These are phyloP conservation scores for Firmiana major DNA, from an alignment of 345 rosid genomes.

Conservation along the genomic window DNA sequence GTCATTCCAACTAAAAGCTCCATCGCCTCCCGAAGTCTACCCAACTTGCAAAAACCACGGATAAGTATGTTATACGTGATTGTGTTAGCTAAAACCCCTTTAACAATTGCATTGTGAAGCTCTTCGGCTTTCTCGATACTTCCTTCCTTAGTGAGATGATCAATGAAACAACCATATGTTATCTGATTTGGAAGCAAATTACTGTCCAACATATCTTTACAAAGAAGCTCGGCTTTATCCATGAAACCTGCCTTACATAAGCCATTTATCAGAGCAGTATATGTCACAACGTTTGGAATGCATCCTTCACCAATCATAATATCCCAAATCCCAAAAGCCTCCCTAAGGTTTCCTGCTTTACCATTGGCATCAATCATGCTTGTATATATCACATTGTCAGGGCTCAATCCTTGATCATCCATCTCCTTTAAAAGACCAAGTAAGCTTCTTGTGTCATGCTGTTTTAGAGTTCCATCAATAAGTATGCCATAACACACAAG, in stretches of 20 bases:
- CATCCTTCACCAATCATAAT: slow-evolving; percentile 72
- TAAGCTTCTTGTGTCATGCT: slow-evolving; percentile 42
- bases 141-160: slow-evolving; percentile 59
- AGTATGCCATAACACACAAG: slow-evolving; percentile 78
- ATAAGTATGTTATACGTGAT: slow-evolving; percentile 73
- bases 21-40: slow-evolving; percentile 61
- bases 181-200: slow-evolving; percentile 62
- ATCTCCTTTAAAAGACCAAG: slow-evolving; percentile 60
- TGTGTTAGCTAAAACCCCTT: slow-evolving; percentile 61
- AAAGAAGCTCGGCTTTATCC: slow-evolving; percentile 62
- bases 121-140: slow-evolving; percentile 63
- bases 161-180: slow-evolving; percentile 79
- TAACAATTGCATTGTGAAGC: slow-evolving; percentile 62
- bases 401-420: slow-evolving; percentile 58
- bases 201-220: slow-evolving; percentile 48
- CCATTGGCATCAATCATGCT: slow-evolving; percentile 80
- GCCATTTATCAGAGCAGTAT: slow-evolving; percentile 76
- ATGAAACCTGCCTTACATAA: slow-evolving; percentile 73
- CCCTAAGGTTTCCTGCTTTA: slow-evolving; percentile 65
- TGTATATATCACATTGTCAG: slow-evolving; percentile 71
- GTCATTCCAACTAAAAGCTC: slow-evolving; percentile 56
- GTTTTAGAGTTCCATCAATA: slow-evolving; percentile 66
- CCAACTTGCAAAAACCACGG: slow-evolving; percentile 72
- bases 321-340: slow-evolving; percentile 70
- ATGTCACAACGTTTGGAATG: slow-evolving; percentile 71